A percentile compares a stretch with the other conserved stretches of the same genome.
phyloP scores from a whole-genome alignment of 306 rosid genomes.

The Begonia peltatifolia region DNA sequence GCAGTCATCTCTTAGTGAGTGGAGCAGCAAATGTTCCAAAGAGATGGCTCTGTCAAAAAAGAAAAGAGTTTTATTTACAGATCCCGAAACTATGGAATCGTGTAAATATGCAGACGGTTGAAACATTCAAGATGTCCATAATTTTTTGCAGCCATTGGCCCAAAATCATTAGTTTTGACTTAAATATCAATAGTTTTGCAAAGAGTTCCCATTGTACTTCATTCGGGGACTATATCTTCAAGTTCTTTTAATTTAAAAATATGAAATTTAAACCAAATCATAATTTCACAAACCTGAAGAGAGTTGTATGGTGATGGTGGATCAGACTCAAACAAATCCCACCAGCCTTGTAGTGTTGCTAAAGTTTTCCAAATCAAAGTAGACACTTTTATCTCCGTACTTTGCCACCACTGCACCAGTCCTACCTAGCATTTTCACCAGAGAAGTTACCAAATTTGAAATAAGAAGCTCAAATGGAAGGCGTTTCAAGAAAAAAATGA shows the following conservation, averaged over 20 bases:
- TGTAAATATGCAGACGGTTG: too few species aligned
- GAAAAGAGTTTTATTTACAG: too few species aligned
- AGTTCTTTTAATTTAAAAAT: too few species aligned
- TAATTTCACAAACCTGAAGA: constrained; percentile 44
- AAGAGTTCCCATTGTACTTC: too few species aligned
- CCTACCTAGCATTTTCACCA: constrained; percentile 8
- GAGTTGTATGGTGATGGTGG: constrained; percentile 81
- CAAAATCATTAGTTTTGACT: too few species aligned
- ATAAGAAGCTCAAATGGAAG: neutral
- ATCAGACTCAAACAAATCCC: constrained; percentile 88
- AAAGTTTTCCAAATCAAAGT: constrained; percentile 73
- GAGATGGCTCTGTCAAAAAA: constrained; percentile 65
- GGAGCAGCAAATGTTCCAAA: constrained; percentile 98
- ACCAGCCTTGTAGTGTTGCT: constrained; percentile 80
- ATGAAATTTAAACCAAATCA: too few species aligned
- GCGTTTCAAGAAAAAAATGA: too few species aligned
- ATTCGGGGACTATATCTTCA: neutral
- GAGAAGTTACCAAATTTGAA: neutral
- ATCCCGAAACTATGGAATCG: too few species aligned
- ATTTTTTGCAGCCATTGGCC: too few species aligned
- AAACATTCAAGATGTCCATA: too few species aligned
- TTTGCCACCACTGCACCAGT: constrained; percentile 63
- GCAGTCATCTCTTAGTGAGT: constrained; percentile 86
- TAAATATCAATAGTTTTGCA: too few species aligned
- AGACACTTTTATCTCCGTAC: constrained; percentile 84